Percentiles rank a stretch among this genome's conserved stretches.
Conservation (phyloP, 495 filamentous ascomycete species). For the Penicillium coprophilum region DNA sequence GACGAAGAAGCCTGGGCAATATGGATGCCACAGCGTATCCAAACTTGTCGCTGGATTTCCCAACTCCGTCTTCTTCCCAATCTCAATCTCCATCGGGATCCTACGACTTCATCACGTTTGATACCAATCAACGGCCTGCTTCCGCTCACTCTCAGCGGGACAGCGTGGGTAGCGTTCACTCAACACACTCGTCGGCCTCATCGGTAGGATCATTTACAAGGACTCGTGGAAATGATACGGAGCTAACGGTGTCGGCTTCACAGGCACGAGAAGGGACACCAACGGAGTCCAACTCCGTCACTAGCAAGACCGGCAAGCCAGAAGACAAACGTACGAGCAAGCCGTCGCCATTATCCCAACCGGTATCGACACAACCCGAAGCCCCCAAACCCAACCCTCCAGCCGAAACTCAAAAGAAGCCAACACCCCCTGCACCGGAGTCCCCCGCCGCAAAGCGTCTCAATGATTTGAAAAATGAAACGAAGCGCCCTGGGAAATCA, state of each 20-base stretch:
- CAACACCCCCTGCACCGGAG: slow-evolving; percentile 32
- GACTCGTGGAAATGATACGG: neutral
- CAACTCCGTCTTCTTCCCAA: slow-evolving; percentile 24
- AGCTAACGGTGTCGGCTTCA: slow-evolving; percentile 12
- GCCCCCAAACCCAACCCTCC: slow-evolving; percentile 30
- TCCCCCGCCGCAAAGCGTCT: slow-evolving; percentile 80
- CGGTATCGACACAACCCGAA: slow-evolving; percentile 57
- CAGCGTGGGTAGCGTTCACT: slow-evolving; percentile 56
- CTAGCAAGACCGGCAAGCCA: slow-evolving; percentile 24
- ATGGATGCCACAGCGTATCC: slow-evolving; percentile 61
- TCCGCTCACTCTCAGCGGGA: slow-evolving; percentile 59
- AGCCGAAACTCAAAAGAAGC: slow-evolving; percentile 20
- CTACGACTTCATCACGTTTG: slow-evolving; percentile 39
- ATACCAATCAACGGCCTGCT: slow-evolving; percentile 41
- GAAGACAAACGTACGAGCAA: slow-evolving; percentile 62
- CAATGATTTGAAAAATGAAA: slow-evolving; percentile 73
- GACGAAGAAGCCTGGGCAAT: slow-evolving; percentile 79
- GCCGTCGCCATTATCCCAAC: slow-evolving; percentile 88
- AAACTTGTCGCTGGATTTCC: slow-evolving; percentile 40
- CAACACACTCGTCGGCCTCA: slow-evolving; percentile 50
- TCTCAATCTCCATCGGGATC: slow-evolving; percentile 29
- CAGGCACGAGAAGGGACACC: slow-evolving; percentile 21
- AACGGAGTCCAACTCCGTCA: slow-evolving; percentile 15
- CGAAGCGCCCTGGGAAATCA: slow-evolving; percentile 76
- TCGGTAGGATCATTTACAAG: slow-evolving; percentile 51